Evolutionary conservation across 2,329 filamentous ascomycete species (phyloP), one percentile per base, ranked within the genome.

Genomic region (Fusarium sp.): DNA sequence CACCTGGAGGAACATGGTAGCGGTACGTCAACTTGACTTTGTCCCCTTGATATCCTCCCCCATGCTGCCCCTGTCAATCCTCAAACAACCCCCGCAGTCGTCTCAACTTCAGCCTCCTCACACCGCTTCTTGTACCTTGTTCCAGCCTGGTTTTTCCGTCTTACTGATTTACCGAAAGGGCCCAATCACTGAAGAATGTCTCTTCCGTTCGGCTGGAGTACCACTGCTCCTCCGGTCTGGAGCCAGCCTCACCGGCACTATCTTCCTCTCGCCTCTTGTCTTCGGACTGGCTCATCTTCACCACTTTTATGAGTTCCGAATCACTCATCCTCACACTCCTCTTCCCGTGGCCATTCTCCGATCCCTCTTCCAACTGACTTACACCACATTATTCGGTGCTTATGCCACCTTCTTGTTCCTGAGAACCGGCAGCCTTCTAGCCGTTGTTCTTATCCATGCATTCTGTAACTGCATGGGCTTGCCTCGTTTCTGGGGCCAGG

Each of bases 381-480:
- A 97, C 83, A 99, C 96, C 0, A 95, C 94, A 8, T 83, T 98
- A 6, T 99, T 99, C 79, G 96, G 96, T 71, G 95, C 94, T 83
- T 98, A 96, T 83, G 95, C 93, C 6, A 95, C 94, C 0, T 99
- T 98, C 78, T 79, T 98, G 22, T 98, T 93, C 79, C 80, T 99
- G 22, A 91, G 96, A 38, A 97, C 95, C 0, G 95, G 94, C 5
- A 97, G 93, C 57, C 84, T 98, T 42, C 87, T 92, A 45, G 92
- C 93, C 14, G 93, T 93, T 35, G 91, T 96, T 62, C 80, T 92
- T 22, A 92, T 94, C 6, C 96, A 99, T 80, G 89, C 90, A 11
- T 96, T 98, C 80, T 99, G 96, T 85, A 99, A 99, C 80, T 93
- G 90, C 85, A 93, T 95, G 88, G 96, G 96, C 9, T 85, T 98